Evolutionary conservation across 768 basidiomycete genomes (phyloP).

Genomic region (Arthromyces matolae): DNA sequence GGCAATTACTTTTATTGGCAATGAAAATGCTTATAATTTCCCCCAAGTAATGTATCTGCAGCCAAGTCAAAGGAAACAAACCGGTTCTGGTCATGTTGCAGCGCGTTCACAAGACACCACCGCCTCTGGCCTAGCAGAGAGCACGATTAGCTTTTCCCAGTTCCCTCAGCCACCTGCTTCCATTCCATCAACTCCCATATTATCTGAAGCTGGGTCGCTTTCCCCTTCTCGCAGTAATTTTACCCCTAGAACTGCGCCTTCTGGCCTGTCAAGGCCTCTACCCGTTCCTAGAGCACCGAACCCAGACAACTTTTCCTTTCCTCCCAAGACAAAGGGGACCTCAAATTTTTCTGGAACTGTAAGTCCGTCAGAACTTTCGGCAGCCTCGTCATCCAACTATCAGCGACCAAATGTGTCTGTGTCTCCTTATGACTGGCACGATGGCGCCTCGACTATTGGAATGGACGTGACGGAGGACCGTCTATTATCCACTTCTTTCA

Average conservation of each 20-base stretch:
- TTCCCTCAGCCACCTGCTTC: slow-evolving; percentile 53
- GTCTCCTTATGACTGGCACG: slow-evolving; percentile 56
- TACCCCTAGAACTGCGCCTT: slow-evolving; percentile 20
- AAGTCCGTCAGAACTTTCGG: slow-evolving; percentile 2
- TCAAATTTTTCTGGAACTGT: slow-evolving; percentile 4
- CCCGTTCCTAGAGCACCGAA: slow-evolving; percentile 4
- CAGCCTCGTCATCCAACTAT: neutral
- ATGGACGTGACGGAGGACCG: slow-evolving; percentile 55
- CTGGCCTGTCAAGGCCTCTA: slow-evolving; percentile 9
- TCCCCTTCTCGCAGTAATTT: slow-evolving; percentile 22
- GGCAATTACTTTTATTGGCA: neutral
- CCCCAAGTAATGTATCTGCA: slow-evolving; percentile 16
- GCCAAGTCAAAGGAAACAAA: slow-evolving; percentile 13
- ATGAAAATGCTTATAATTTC: slow-evolving; percentile 1
- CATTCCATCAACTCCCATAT: slow-evolving; percentile 39
- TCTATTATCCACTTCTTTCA: slow-evolving; percentile 58
- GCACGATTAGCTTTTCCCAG: slow-evolving; percentile 51
- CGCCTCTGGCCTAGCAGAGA: slow-evolving; percentile 55
- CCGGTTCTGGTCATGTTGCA: slow-evolving; percentile 28
- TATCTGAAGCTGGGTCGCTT: slow-evolving; percentile 28
- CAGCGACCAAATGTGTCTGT: slow-evolving; percentile 18
- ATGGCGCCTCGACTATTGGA: slow-evolving; percentile 55
- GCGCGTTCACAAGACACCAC: slow-evolving; percentile 45
- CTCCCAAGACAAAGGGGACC: slow-evolving; percentile 2
- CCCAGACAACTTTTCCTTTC: neutral